Evolutionary conservation across 164 flowering plant genomes (phyloP).

Genomic region (Santalum album): DNA sequence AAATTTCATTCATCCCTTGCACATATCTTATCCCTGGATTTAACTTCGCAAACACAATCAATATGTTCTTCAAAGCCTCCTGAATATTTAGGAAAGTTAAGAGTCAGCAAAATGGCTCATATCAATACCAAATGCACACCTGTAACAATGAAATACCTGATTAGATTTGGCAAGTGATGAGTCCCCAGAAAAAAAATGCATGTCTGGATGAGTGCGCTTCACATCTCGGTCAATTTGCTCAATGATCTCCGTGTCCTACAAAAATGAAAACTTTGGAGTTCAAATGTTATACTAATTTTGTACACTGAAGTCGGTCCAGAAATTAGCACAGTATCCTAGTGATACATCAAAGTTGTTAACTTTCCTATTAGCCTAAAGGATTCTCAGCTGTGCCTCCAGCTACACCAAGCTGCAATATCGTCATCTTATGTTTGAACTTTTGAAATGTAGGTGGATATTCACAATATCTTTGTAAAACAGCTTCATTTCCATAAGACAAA

Average conservation of each 20-base stretch:
- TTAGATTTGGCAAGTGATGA: conserved; percentile 60
- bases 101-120: conserved; percentile 1
- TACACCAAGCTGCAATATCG: too few relatives aligned
- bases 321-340: too few relatives aligned
- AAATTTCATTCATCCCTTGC: conserved; percentile 98
- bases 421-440: too few relatives aligned
- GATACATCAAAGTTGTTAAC: too few relatives aligned
- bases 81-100: conserved; percentile 17
- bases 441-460: too few relatives aligned
- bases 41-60: conserved; percentile 86
- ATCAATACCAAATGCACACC: background rate
- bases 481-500: too few relatives aligned
- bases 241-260: conserved; percentile 81
- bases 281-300: too few relatives aligned
- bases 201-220: conserved; percentile 93
- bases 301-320: too few relatives aligned
- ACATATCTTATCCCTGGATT: conserved; percentile 98
- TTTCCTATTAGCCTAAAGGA: too few relatives aligned
- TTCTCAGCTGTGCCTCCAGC: too few relatives aligned
- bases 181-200: conserved; percentile 88
- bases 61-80: conserved; percentile 80
- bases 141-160: conserved; percentile 41
- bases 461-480: too few relatives aligned
- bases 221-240: conserved; percentile 99
- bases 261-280: background rate